These are phyloP conservation scores for Parietichytrium sp. DNA, from an alignment of 108 stramenopile genomes.

Conservation along the genomic window DNA sequence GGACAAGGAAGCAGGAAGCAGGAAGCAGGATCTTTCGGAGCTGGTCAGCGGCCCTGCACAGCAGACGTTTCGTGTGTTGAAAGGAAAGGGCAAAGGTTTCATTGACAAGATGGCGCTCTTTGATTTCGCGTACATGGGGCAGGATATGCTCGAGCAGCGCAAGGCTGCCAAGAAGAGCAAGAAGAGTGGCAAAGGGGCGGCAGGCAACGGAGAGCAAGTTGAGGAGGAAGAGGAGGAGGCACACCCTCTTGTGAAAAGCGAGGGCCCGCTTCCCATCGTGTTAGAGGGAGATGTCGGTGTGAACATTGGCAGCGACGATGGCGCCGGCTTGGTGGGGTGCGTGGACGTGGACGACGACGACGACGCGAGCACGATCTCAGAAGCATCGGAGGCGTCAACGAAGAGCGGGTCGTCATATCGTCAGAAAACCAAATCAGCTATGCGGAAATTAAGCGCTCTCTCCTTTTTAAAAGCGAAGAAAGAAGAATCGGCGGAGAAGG, in stretches of 20 bases:
- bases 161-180: too few relatives aligned
- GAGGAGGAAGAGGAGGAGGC: neutral
- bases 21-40: too few relatives aligned
- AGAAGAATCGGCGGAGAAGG: neutral
- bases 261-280: neutral
- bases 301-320: neutral
- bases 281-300: neutral
- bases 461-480: neutral
- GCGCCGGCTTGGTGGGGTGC: neutral
- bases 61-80: too few relatives aligned
- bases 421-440: neutral
- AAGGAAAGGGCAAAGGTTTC: neutral
- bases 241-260: neutral
- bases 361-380: neutral
- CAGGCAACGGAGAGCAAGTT: neutral
- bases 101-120: constrained; percentile 30
- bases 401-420: neutral
- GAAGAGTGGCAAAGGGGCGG: neutral
- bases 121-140: constrained; percentile 6
- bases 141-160: neutral
- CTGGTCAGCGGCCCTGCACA: too few relatives aligned
- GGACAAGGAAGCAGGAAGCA: too few relatives aligned
- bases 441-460: too few relatives aligned
- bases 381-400: neutral
- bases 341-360: neutral